Percentiles rank a stretch among this genome's conserved stretches.
Evolutionary conservation across 768 basidiomycete species (phyloP).

Genomic region (Psilocybe azurescens): DNA sequence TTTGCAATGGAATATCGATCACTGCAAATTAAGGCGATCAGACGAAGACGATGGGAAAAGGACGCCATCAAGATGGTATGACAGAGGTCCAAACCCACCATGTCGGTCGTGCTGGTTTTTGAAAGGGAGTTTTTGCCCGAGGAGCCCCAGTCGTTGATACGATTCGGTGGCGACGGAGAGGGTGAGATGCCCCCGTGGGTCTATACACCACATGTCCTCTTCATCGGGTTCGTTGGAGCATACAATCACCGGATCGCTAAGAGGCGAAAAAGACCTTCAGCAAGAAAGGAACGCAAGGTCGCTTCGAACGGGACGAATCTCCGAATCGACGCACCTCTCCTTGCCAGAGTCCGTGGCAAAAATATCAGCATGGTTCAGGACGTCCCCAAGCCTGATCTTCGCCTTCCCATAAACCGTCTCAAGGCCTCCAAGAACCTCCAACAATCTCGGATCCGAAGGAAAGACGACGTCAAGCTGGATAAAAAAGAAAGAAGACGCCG

Average conservation of each 20-base stretch:
- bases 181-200: conserved; percentile 63
- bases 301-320: neutral
- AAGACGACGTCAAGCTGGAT: conserved; percentile 68
- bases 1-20: conserved; percentile 50
- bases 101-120: conserved; percentile 51
- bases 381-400: conserved; percentile 44
- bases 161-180: conserved; percentile 59
- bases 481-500: neutral
- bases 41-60: neutral
- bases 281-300: neutral
- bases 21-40: conserved; percentile 35
- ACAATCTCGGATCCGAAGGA: conserved; percentile 46
- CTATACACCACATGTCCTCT: conserved; percentile 75
- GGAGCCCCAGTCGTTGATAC: conserved; percentile 65
- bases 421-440: conserved; percentile 44
- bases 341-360: conserved; percentile 27
- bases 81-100: conserved; percentile 39
- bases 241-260: conserved; percentile 44
- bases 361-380: conserved; percentile 43
- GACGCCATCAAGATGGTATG: neutral
- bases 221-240: conserved; percentile 32
- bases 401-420: conserved; percentile 51
- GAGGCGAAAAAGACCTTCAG: neutral
- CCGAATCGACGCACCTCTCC: conserved; percentile 30
- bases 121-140: conserved; percentile 61